A percentile compares a stretch with the other conserved stretches of the same genome.
Conservation (phyloP, 371 early-diverging fungal genomes). For the Capniomyces stellatus region DNA sequence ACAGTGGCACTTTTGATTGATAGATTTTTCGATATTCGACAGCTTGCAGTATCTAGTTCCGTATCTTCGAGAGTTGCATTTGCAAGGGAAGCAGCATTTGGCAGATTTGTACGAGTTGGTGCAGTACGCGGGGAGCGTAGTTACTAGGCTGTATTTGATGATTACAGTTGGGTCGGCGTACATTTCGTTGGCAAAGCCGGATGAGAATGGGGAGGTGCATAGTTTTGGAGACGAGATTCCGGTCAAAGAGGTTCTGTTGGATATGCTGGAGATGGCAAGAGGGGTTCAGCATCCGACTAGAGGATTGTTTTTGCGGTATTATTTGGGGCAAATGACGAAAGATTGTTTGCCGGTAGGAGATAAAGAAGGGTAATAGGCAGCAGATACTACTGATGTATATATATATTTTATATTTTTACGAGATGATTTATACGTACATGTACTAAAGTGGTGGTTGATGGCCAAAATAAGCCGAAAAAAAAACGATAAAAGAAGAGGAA, state of each 20-base stretch:
- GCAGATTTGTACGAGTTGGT: slow-evolving; percentile 92
- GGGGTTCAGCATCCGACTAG: slow-evolving; percentile 95
- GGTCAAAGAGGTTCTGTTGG: slow-evolving; percentile 82
- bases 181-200: slow-evolving; percentile 40
- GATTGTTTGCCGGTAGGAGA: slow-evolving; percentile 48
- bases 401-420: too few species aligned
- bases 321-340: slow-evolving; percentile 76
- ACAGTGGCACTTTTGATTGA: too few species aligned
- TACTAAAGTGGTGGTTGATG: too few species aligned
- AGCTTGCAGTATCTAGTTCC: slow-evolving; percentile 72
- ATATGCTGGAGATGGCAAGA: slow-evolving; percentile 93
- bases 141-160: slow-evolving; percentile 94
- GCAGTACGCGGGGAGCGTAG: slow-evolving; percentile 90
- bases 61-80: slow-evolving; percentile 72
- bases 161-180: slow-evolving; percentile 89
- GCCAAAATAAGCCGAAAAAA: too few species aligned
- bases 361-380: not conserved
- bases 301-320: slow-evolving; percentile 86
- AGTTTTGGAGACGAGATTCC: slow-evolving; percentile 42
- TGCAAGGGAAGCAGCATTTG: slow-evolving; percentile 64
- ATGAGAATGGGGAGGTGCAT: not conserved
- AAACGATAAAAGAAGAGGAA: too few species aligned
- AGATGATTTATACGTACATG: too few species aligned
- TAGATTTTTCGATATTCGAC: slow-evolving; percentile 86
- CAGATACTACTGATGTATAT: too few species aligned